Conservation (phyloP, 192 early-diverging fungal species). For the Umbelopsis ramanniana region DNA sequence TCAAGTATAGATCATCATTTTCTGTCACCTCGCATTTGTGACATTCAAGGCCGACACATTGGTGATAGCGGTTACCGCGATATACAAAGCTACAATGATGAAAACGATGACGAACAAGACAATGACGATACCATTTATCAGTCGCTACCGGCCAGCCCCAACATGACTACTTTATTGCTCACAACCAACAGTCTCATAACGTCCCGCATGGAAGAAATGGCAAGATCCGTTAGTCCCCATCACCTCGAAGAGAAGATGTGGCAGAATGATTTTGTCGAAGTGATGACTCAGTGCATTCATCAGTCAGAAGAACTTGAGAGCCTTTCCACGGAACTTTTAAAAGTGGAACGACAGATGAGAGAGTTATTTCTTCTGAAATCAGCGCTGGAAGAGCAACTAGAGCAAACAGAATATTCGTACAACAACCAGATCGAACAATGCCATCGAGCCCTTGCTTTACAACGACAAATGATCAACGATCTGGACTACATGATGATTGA, state of each 20-base stretch:
- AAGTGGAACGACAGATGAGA: slow-evolving; percentile 26
- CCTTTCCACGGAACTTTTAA: slow-evolving; percentile 33
- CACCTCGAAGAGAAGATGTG: slow-evolving; percentile 19
- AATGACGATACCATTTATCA: slow-evolving; percentile 10
- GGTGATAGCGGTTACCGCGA: not conserved
- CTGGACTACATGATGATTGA: slow-evolving; percentile 24
- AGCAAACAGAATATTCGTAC: slow-evolving; percentile 30
- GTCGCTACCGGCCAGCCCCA: slow-evolving; percentile 22
- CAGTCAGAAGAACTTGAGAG: slow-evolving; percentile 37
- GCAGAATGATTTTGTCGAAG: slow-evolving; percentile 28
- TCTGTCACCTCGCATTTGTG: not conserved
- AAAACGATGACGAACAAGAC: not conserved
- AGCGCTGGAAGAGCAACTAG: slow-evolving; percentile 17
- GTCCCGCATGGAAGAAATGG: slow-evolving; percentile 35
- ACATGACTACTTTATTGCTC: slow-evolving; percentile 29
- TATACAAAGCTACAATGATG: not conserved
- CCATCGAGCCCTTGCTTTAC: slow-evolving; percentile 14
- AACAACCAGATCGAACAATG: slow-evolving; percentile 25
- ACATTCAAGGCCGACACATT: not conserved
- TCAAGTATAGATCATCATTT: not conserved
- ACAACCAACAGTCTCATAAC: slow-evolving; percentile 37
- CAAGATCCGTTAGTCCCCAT: not conserved
- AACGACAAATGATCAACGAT: slow-evolving; percentile 24
- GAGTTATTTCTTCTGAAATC: slow-evolving; percentile 26
- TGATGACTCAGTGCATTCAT: slow-evolving; percentile 27